Percentiles rank a stretch among this genome's conserved stretches.
Conservation (phyloP, 441 rosid species). For the Macaranga tanarius region DNA sequence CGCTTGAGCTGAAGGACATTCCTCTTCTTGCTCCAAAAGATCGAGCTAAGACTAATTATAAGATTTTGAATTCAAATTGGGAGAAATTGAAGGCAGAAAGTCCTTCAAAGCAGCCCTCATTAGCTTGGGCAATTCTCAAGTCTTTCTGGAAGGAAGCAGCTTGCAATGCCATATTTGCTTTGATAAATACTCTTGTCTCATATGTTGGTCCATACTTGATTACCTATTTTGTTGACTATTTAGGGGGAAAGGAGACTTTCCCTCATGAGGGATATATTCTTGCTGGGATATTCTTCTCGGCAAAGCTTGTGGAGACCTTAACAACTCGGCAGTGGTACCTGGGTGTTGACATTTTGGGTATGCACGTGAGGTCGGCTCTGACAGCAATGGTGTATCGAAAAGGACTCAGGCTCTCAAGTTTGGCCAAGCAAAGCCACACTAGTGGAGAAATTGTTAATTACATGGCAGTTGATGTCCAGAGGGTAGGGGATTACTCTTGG, state of each 20-base stretch:
- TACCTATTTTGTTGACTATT: conserved; percentile 93
- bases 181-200: conserved; percentile 85
- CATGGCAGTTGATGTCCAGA: conserved; percentile 99
- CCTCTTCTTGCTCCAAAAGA: conserved; percentile 90
- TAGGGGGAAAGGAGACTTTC: conserved; percentile 81
- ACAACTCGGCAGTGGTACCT: conserved; percentile 99
- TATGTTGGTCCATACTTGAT: conserved; percentile 97
- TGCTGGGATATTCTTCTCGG: conserved; percentile 86
- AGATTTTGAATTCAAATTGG: conserved; percentile 84
- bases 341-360: conserved; percentile 97
- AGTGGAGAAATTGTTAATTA: conserved; percentile 97
- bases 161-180: conserved; percentile 88
- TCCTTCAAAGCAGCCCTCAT: conserved; percentile 70
- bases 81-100: conserved; percentile 76
- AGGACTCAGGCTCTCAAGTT: conserved; percentile 83
- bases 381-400: conserved; percentile 96
- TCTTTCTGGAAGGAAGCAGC: conserved; percentile 99
- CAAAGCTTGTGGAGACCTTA: conserved; percentile 90
- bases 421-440: conserved; percentile 85
- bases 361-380: conserved; percentile 98
- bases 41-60: conserved; percentile 86
- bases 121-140: conserved; percentile 81
- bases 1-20: conserved; percentile 97
- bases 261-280: conserved; percentile 93
- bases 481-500: conserved; percentile 97